These are phyloP conservation scores for Bipolaris sorokiniana DNA, from an alignment of 2,329 filamentous ascomycete genomes.

Conservation along the genomic window DNA sequence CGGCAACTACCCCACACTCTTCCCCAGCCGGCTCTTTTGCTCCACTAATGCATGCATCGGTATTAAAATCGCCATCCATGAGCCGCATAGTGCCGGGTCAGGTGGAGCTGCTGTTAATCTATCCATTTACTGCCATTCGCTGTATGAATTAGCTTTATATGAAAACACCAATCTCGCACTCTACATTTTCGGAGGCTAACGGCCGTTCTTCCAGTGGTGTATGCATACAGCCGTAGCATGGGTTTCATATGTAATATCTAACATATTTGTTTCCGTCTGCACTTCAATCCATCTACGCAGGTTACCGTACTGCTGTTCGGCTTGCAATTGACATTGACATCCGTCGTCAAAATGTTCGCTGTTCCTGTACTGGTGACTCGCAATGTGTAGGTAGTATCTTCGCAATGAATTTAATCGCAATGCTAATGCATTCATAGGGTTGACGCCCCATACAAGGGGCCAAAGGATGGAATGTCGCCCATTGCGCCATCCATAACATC, in stretches of 20 bases:
- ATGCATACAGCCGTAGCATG: conserved; percentile 19
- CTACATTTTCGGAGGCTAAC: conserved; percentile 21
- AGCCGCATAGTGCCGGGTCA: conserved; percentile 22
- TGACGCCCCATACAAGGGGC: conserved; percentile 15
- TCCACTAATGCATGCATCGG: conserved; percentile 23
- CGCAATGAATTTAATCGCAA: neutral
- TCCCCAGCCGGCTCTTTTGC: conserved; percentile 26
- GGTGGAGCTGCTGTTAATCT: conserved; percentile 27
- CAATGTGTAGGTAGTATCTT: conserved; percentile 23
- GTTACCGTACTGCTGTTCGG: neutral
- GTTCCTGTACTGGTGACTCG: conserved; percentile 20
- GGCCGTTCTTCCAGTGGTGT: conserved; percentile 18
- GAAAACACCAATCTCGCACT: conserved; percentile 23
- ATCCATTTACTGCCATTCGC: conserved; percentile 20
- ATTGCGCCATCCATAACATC: conserved; percentile 10
- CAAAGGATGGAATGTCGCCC: conserved; percentile 9
- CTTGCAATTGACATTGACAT: neutral
- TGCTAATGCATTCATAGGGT: conserved; percentile 21
- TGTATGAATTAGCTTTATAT: conserved; percentile 24
- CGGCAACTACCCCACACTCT: conserved; percentile 22
- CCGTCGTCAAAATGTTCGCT: conserved; percentile 24
- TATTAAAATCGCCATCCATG: conserved; percentile 38
- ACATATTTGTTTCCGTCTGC: conserved; percentile 3
- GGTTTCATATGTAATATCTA: neutral
- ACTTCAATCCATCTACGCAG: neutral